A percentile compares a stretch with the other conserved stretches of the same genome.
Conservation (phyloP, 2,329 filamentous ascomycete genomes). For the Diaporthe ilicicola region DNA sequence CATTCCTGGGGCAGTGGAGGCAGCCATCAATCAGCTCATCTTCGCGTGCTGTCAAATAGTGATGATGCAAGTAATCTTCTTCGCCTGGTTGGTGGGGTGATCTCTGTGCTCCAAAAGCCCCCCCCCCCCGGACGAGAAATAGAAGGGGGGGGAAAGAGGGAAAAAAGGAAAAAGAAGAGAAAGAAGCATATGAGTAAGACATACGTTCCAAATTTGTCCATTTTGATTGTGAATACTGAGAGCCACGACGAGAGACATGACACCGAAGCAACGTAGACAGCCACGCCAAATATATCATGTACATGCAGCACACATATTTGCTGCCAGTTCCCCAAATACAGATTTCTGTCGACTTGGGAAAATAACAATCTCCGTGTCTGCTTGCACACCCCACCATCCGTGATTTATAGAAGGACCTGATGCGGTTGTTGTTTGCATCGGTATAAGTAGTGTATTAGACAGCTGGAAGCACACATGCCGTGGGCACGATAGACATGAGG, state of each 20-base stretch:
- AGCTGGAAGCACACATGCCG: too few species aligned
- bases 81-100: neutral
- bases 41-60: neutral
- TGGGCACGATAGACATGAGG: neutral
- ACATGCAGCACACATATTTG: too few species aligned
- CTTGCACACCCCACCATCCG: too few species aligned
- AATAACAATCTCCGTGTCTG: too few species aligned
- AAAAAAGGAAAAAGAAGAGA: too few species aligned
- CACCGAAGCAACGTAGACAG: neutral
- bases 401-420: neutral
- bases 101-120: too few species aligned
- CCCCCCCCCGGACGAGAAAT: too few species aligned
- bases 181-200: neutral
- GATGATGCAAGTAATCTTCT: conserved; percentile 16
- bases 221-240: neutral
- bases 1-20: neutral
- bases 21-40: neutral
- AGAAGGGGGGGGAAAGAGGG: too few species aligned
- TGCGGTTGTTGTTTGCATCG: neutral
- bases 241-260: neutral
- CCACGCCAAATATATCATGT: neutral
- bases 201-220: neutral
- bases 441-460: too few species aligned
- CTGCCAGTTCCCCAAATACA: neutral
- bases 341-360: neutral